Evolutionary conservation across 768 basidiomycete species (phyloP).

Genomic region (Guyanaporus albipodus): DNA sequence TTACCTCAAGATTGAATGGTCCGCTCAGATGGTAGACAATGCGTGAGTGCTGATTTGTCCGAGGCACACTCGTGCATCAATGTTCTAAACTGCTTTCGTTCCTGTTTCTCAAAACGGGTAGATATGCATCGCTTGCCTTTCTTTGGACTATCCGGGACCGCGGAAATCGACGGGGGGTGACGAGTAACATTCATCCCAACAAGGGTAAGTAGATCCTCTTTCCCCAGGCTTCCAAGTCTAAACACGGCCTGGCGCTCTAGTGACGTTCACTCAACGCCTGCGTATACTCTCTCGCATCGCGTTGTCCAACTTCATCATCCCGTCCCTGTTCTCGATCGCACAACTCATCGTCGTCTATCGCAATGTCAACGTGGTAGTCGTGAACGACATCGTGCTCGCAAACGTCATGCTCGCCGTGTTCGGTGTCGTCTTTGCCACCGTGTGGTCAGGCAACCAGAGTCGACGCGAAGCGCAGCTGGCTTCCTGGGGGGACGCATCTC

Average conservation of each 20-base stretch:
- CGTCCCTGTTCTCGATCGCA: slow-evolving; percentile 28
- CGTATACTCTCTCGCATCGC: slow-evolving; percentile 29
- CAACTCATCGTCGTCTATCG: slow-evolving; percentile 31
- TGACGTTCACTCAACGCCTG: slow-evolving; percentile 22
- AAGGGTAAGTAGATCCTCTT: neutral
- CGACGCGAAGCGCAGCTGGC: neutral
- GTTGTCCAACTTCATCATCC: slow-evolving; percentile 32
- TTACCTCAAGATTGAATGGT: slow-evolving; percentile 33
- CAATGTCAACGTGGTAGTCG: slow-evolving; percentile 13
- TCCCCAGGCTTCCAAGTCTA: neutral
- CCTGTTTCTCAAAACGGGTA: neutral
- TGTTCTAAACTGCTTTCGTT: neutral
- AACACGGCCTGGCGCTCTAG: neutral
- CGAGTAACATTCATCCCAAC: slow-evolving; percentile 16
- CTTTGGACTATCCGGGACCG: slow-evolving; percentile 25
- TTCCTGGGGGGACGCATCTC: neutral
- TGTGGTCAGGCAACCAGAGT: slow-evolving; percentile 23
- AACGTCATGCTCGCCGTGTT: slow-evolving; percentile 32
- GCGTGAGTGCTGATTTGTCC: slow-evolving; percentile 11
- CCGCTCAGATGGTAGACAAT: slow-evolving; percentile 29
- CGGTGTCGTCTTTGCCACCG: slow-evolving; percentile 33
- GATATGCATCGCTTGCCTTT: slow-evolving; percentile 27
- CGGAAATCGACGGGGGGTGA: slow-evolving; percentile 10
- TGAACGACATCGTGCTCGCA: slow-evolving; percentile 27
- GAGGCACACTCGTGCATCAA: neutral